Evolutionary conservation across 2,329 filamentous ascomycete species (phyloP).

Genomic region (Incumbomyces lentus): DNA sequence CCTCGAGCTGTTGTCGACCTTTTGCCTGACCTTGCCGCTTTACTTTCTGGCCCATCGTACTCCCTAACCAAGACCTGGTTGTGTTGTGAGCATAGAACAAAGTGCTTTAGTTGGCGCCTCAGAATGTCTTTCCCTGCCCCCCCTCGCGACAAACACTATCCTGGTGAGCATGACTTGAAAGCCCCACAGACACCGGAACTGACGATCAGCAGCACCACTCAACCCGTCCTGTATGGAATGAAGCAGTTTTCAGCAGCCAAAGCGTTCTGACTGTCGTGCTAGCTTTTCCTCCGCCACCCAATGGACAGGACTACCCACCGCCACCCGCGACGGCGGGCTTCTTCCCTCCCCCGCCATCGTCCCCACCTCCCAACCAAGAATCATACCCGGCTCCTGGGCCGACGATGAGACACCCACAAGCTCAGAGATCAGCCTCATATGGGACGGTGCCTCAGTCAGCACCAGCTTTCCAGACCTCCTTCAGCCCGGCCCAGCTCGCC

Average conservation of each 20-base stretch:
- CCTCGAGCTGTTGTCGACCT: not conserved
- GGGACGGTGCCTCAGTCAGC: slow-evolving; percentile 18
- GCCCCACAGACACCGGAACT: not conserved
- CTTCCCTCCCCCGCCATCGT: slow-evolving; percentile 17
- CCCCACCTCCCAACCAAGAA: slow-evolving; percentile 14
- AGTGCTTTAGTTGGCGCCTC: not conserved
- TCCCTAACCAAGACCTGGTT: not conserved
- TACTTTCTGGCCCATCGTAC: not conserved
- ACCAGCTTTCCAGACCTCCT: slow-evolving; percentile 17
- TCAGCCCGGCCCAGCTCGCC: slow-evolving; percentile 17
- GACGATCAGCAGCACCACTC: slow-evolving; percentile 1
- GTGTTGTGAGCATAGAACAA: not conserved
- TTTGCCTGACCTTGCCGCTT: not conserved
- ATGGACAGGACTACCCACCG: slow-evolving; percentile 13
- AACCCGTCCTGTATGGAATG: not conserved
- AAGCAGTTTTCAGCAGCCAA: not conserved
- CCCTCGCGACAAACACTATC: slow-evolving; percentile 3
- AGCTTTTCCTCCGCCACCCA: slow-evolving; percentile 23
- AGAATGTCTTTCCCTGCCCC: slow-evolving; percentile 1
- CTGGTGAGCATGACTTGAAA: not conserved
- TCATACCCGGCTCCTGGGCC: slow-evolving; percentile 12
- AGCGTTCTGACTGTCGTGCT: not conserved
- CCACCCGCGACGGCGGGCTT: slow-evolving; percentile 19
- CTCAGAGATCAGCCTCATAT: slow-evolving; percentile 17
- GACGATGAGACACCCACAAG: slow-evolving; percentile 17